Base-by-base conservation (phyloP, 1,139 yeast genomes). In the Kodamaea fungicola region DNA sequence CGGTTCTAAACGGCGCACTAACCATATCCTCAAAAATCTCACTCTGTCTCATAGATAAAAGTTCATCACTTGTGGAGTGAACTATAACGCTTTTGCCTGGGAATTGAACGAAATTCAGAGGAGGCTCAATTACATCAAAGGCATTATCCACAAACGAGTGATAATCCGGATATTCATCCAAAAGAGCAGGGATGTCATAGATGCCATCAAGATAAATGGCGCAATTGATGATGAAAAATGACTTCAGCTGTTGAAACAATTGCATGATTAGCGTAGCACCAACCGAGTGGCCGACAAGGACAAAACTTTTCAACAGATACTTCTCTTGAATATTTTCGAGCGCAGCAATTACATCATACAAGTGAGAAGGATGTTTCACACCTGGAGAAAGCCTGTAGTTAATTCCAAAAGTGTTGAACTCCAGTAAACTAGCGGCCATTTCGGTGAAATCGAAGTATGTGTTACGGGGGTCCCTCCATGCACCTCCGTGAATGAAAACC, bases 401-500 rank as follows among this genome's bases (percentile, higher is more conserved):
- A 5, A 86, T 46, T 0, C 83, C 73, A 29, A 68, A 61, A 5
- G 62, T 32, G 35, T 67, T 62, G 25, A 44, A 35, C 2, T 35
- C 40, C 7, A 22, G 32, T 4, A 31, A 10, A 6, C 12, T 22
- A 2, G 7, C 12, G 2, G 67, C 55, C 40, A 83, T 50, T 3
- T 51, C 50, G 12, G 63, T 62, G 40, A 78, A 80, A 51, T 84
- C 94, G 32, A 67, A 61, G 34, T 58, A 73, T 0, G 86, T 78
- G 52, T 83, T 81, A 2, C 46, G 55, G 0, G 80, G 78, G 52
- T 85, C 95, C 46, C 86, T 64, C 96, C 96, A 88, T 0, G 92
- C 95, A 0, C 96, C 96, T 0, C 96, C 96, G 55, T 88, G 96
- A 28, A 88, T 72, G 46, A 78, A 80, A 3, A 71, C 50, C 2